These are phyloP conservation scores for Backusella morwellensis DNA, from an alignment of 192 early-diverging fungal species.

Conservation along the genomic window DNA sequence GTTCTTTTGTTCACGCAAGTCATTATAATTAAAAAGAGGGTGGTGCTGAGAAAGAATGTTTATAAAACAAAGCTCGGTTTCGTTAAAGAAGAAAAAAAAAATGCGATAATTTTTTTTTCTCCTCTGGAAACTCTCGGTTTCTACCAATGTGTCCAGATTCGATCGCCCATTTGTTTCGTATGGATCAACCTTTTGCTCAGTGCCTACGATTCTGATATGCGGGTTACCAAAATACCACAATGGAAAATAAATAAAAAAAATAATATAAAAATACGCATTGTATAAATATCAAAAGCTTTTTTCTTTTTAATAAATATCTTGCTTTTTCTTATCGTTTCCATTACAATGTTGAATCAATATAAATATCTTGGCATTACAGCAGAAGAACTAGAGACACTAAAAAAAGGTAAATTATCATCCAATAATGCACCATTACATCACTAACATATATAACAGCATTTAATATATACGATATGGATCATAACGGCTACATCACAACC, in stretches of 20 bases:
- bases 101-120: background rate
- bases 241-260: too few species aligned
- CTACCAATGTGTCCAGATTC: background rate
- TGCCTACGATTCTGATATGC: too few species aligned
- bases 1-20: slow-evolving; percentile 11
- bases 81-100: background rate
- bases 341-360: background rate
- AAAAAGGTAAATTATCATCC: background rate
- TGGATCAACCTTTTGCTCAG: background rate
- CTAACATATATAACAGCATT: background rate
- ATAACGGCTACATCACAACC: background rate
- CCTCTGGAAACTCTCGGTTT: background rate
- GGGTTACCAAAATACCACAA: background rate
- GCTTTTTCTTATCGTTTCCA: background rate
- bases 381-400: slow-evolving; percentile 10
- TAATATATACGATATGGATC: slow-evolving; percentile 1
- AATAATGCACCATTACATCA: background rate
- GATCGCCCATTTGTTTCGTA: background rate
- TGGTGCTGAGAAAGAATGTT: background rate
- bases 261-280: too few species aligned
- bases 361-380: background rate
- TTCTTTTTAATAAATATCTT: background rate
- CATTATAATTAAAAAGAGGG: background rate
- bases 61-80: background rate
- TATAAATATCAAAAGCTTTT: background rate